A percentile compares a stretch with the other conserved stretches of the same genome.
Evolutionary conservation across 1,284 basidiomycete genomes (phyloP).

Genomic region (Retiboletus fuscus): DNA sequence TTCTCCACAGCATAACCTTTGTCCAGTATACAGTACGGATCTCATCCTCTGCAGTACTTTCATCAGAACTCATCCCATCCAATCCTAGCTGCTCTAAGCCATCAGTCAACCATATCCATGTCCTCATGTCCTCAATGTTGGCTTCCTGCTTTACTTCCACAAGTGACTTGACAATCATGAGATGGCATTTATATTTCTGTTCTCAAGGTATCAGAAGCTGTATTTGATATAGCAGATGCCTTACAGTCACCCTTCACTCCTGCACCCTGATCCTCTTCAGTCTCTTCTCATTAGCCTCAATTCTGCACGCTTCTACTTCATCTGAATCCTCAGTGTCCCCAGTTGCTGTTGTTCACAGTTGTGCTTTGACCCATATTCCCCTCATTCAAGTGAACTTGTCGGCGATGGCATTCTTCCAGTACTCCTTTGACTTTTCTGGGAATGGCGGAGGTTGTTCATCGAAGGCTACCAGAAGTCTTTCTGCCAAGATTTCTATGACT

Average conservation of each 20-base stretch:
- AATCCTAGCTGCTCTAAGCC: background rate
- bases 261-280: background rate
- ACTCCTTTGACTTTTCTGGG: background rate
- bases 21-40: background rate
- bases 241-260: background rate
- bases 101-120: background rate
- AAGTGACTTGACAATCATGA: background rate
- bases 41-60: background rate
- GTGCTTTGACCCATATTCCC: background rate
- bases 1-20: background rate
- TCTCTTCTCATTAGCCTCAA: background rate
- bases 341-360: background rate
- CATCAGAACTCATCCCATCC: constrained; percentile 7
- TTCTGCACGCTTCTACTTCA: background rate
- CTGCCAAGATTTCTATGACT: background rate
- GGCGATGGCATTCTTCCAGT: background rate
- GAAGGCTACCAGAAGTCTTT: background rate
- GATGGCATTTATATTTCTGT: background rate
- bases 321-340: background rate
- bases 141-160: background rate
- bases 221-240: background rate
- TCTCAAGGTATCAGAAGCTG: too few species aligned
- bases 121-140: background rate
- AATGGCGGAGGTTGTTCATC: background rate
- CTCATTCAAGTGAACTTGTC: constrained; percentile 4